phyloP scores from a whole-genome alignment of 306 rosid species.

The Dryas alaskensis region DNA sequence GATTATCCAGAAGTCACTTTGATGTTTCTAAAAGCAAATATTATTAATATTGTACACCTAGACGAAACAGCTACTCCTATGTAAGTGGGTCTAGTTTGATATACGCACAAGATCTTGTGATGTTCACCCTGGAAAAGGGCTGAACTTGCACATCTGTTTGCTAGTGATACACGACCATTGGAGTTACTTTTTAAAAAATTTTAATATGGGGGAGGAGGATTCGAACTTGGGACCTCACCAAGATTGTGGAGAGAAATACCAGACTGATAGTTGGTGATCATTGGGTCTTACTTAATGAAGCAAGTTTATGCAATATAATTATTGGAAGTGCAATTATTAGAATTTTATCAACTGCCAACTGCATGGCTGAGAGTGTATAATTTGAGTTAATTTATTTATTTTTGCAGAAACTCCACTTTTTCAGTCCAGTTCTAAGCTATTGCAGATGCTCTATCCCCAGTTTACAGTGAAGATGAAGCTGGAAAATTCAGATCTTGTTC shows the following conservation, averaged over 20 bases:
- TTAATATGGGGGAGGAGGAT: too few relatives aligned
- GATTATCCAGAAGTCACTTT: neutral
- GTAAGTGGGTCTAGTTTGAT: neutral
- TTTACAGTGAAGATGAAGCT: slow-evolving; percentile 27
- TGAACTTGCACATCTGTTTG: neutral
- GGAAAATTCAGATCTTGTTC: slow-evolving; percentile 24
- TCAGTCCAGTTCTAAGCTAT: neutral
- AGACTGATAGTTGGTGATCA: neutral
- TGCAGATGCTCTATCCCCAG: slow-evolving; percentile 25
- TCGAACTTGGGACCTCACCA: too few relatives aligned
- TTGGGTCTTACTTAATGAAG: neutral
- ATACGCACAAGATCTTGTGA: neutral
- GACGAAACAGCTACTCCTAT: neutral
- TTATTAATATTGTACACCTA: neutral
- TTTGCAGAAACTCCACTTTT: neutral
- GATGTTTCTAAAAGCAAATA: neutral
- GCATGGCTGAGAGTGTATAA: neutral
- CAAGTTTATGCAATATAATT: neutral
- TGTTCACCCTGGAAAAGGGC: neutral
- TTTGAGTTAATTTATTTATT: neutral
- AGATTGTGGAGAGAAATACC: too few relatives aligned
- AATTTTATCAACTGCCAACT: neutral
- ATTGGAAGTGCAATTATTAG: neutral
- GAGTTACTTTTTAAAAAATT: too few relatives aligned
- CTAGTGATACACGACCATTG: neutral